These are phyloP conservation scores for Toxoplasma gondii DNA, from an alignment of 169 alveolate species.

Conservation along the genomic window DNA sequence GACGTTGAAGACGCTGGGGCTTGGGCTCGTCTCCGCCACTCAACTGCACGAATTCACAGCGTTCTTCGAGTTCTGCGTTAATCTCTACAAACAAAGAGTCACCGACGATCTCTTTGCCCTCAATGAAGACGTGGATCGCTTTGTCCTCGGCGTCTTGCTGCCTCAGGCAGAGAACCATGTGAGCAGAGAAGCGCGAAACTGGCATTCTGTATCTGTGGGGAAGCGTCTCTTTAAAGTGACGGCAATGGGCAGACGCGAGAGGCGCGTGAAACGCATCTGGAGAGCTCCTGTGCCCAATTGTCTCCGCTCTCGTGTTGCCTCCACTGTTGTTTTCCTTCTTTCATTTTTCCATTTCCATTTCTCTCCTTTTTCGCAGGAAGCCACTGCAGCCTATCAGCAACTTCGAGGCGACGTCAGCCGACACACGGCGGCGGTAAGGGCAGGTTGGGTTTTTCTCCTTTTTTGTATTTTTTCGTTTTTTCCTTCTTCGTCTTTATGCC, in stretches of 20 bases:
- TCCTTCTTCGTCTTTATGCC: too few species aligned
- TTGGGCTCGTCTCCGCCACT: neutral
- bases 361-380: neutral
- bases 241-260: neutral
- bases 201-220: neutral
- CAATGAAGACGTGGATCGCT: neutral
- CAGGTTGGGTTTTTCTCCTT: neutral
- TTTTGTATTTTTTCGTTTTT: neutral
- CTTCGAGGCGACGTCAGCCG: slow-evolving; percentile 8
- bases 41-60: neutral
- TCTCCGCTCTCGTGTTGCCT: neutral
- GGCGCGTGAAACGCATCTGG: neutral
- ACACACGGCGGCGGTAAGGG: slow-evolving; percentile 14
- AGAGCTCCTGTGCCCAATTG: neutral
- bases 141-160: neutral
- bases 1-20: neutral
- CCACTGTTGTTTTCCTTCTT: neutral
- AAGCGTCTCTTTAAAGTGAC: neutral
- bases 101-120: neutral
- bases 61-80: neutral
- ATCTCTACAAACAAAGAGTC: neutral
- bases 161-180: neutral
- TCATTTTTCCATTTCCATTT: neutral
- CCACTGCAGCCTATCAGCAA: slow-evolving; percentile 23
- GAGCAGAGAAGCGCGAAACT: neutral